A percentile compares a stretch with the other conserved stretches of the same genome.
Evolutionary conservation across 768 basidiomycete species (phyloP).

Genomic region (Tricholoma sp.): DNA sequence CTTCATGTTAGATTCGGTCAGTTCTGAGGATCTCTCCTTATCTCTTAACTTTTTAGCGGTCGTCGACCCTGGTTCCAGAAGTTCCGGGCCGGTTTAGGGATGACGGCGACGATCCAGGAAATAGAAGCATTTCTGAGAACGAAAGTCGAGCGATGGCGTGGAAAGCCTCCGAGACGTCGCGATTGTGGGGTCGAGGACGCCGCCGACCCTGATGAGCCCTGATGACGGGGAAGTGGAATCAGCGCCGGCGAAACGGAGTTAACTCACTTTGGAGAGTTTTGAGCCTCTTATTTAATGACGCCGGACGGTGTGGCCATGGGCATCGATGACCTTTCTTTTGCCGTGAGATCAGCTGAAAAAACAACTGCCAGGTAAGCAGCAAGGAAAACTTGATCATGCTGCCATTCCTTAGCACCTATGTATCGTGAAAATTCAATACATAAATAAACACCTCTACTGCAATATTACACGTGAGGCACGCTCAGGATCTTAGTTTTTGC

Average conservation of each 20-base stretch:
- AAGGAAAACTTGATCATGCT: too few species aligned
- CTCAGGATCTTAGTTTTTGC: not conserved
- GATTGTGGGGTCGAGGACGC: slow-evolving; percentile 15
- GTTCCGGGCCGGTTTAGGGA: slow-evolving; percentile 43
- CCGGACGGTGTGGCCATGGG: not conserved
- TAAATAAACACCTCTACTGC: too few species aligned
- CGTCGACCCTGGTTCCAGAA: slow-evolving; percentile 53
- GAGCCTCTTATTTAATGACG: not conserved
- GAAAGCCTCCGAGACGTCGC: slow-evolving; percentile 23
- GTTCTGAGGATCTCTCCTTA: slow-evolving; percentile 5
- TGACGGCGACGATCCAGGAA: slow-evolving; percentile 39
- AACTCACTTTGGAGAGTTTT: not conserved
- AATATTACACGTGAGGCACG: too few species aligned
- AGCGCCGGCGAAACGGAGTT: slow-evolving; percentile 7
- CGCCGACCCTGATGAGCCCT: slow-evolving; percentile 6
- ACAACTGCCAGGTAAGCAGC: too few species aligned
- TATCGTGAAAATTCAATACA: too few species aligned
- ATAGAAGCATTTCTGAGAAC: slow-evolving; percentile 38
- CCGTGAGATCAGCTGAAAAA: not conserved
- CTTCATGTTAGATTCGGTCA: slow-evolving; percentile 5
- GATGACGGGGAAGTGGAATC: slow-evolving; percentile 9
- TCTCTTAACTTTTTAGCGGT: slow-evolving; percentile 22
- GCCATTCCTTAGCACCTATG: too few species aligned
- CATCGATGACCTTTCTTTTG: too few species aligned
- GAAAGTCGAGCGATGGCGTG: slow-evolving; percentile 48